phyloP scores from a whole-genome alignment of 257 asterid species.

The Haberlea rhodopensis region DNA sequence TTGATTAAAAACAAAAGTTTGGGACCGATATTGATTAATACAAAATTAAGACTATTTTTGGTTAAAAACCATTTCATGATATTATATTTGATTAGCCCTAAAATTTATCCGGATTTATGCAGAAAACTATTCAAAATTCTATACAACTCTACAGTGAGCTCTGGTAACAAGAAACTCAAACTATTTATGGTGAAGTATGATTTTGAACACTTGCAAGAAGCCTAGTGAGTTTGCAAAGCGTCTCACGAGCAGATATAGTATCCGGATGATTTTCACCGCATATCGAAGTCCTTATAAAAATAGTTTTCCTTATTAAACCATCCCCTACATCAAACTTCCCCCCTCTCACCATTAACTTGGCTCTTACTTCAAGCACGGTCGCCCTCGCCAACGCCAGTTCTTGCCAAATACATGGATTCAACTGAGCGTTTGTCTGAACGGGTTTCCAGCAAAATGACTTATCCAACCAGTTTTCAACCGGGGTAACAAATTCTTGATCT shows the following conservation, averaged over 20 bases:
- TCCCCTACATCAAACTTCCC: slow-evolving; percentile 83
- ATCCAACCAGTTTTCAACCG: slow-evolving; percentile 84
- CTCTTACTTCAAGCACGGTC: slow-evolving; percentile 75
- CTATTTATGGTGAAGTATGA: slow-evolving; percentile 54
- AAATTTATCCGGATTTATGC: slow-evolving; percentile 15
- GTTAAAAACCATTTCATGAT: no score
- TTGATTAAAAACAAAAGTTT: no score
- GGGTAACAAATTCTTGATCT: slow-evolving; percentile 67
- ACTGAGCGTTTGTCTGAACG: slow-evolving; percentile 72
- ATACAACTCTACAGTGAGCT: slow-evolving; percentile 32
- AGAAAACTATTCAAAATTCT: slow-evolving; percentile 29
- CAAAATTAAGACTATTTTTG: no score
- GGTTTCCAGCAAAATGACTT: slow-evolving; percentile 88
- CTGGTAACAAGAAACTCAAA: slow-evolving; percentile 19
- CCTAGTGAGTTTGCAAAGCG: slow-evolving; percentile 77
- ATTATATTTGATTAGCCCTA: no score
- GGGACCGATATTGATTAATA: no score
- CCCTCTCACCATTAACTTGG: slow-evolving; percentile 88
- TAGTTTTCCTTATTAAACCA: slow-evolving; percentile 79
- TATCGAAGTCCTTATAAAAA: slow-evolving; percentile 77
- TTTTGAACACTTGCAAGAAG: slow-evolving; percentile 66
- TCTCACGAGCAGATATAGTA: slow-evolving; percentile 80
- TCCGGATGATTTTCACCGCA: slow-evolving; percentile 93
- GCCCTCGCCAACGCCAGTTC: slow-evolving; percentile 90
- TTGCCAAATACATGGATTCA: slow-evolving; percentile 93